Conservation (phyloP, 345 rosid genomes). For the Populus deltoides region DNA sequence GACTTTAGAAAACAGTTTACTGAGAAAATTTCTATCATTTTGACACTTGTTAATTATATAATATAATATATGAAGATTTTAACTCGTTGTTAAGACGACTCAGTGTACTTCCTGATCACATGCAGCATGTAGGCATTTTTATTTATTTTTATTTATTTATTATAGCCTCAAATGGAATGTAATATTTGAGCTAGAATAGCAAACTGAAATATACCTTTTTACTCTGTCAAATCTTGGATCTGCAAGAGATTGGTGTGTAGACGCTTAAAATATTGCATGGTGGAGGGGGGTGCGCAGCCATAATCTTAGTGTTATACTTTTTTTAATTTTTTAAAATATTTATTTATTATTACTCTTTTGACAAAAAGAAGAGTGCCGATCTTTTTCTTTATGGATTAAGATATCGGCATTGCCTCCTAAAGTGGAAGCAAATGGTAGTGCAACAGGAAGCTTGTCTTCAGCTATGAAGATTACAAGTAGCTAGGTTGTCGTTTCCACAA, state of each 20-base stretch:
- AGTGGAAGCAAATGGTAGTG: neutral
- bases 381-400: neutral
- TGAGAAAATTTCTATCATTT: neutral
- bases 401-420: neutral
- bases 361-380: neutral
- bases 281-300: constrained; percentile 9
- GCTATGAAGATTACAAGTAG: too few relatives aligned
- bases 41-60: neutral
- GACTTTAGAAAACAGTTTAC: neutral
- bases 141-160: too few relatives aligned
- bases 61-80: neutral
- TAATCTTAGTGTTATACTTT: neutral
- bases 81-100: neutral
- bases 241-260: neutral
- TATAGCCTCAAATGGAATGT: neutral
- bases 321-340: neutral
- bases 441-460: neutral
- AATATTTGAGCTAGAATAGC: neutral
- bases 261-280: constrained; percentile 1
- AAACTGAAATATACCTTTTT: neutral
- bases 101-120: neutral
- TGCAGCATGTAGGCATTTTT: neutral
- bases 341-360: neutral
- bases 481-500: too few relatives aligned
- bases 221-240: neutral